Conservation (phyloP, 2,329 filamentous ascomycete species). For the Emmonsia crescens region DNA sequence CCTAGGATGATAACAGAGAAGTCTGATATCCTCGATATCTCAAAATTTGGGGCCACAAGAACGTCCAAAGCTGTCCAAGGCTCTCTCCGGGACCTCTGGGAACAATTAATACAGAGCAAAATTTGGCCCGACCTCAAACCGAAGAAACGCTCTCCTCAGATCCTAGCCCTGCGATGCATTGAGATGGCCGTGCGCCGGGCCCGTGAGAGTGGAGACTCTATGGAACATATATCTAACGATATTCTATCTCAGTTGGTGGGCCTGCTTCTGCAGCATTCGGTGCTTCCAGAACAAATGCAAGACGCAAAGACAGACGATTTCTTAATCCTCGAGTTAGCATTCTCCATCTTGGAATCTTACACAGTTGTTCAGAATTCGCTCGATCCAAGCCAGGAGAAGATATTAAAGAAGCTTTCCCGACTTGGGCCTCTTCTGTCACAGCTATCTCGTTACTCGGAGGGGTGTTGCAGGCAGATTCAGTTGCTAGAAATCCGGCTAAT, state of each 20-base stretch:
- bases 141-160: constrained; percentile 21
- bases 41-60: constrained; percentile 15
- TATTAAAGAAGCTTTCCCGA: constrained; percentile 22
- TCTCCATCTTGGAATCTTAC: constrained; percentile 31
- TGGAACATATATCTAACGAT: constrained; percentile 18
- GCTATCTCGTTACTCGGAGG: constrained; percentile 11
- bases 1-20: constrained; percentile 19
- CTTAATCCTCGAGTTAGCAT: constrained; percentile 18
- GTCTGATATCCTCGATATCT: constrained; percentile 20
- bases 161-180: constrained; percentile 26
- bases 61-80: constrained; percentile 24
- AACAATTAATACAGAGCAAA: constrained; percentile 16
- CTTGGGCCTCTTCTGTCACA: constrained; percentile 31
- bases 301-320: constrained; percentile 12
- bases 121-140: constrained; percentile 16
- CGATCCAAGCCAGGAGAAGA: constrained; percentile 18
- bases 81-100: constrained; percentile 20
- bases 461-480: constrained; percentile 19
- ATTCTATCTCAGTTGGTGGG: constrained; percentile 22
- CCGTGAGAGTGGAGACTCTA: constrained; percentile 22
- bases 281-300: constrained; percentile 6
- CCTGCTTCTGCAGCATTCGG: constrained; percentile 19
- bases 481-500: constrained; percentile 54
- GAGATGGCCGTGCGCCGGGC: constrained; percentile 22
- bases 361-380: constrained; percentile 21